phyloP scores from a whole-genome alignment of 164 flowering plant species.

The Liquidambar formosana region DNA sequence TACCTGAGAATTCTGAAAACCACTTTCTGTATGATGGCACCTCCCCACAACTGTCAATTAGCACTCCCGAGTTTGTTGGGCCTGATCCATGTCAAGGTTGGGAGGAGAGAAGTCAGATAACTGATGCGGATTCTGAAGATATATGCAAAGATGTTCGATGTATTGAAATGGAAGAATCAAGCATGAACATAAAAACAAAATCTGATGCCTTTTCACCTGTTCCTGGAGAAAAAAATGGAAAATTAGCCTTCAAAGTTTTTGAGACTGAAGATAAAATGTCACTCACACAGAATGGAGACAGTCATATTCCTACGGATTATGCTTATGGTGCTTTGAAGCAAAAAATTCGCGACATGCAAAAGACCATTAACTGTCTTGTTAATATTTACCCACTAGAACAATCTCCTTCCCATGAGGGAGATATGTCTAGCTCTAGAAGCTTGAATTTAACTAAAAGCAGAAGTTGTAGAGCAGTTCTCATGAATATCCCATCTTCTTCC shows the following conservation, averaged over 20 bases:
- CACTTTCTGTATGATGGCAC: slow-evolving; percentile 37
- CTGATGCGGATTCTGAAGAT: slow-evolving; percentile 38
- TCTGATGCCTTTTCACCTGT: slow-evolving; percentile 4
- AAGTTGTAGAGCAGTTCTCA: slow-evolving; percentile 55
- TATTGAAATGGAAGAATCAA: slow-evolving; percentile 47
- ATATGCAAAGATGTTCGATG: slow-evolving; percentile 71
- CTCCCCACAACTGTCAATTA: slow-evolving; percentile 25
- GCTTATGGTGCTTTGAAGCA: slow-evolving; percentile 32
- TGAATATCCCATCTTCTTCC: slow-evolving; percentile 18
- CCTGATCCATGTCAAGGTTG: slow-evolving; percentile 42
- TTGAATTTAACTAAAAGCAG: slow-evolving; percentile 44
- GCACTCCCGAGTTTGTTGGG: slow-evolving; percentile 37
- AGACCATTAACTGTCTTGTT: slow-evolving; percentile 33
- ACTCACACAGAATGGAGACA: slow-evolving; percentile 14
- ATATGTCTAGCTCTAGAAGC: slow-evolving; percentile 22
- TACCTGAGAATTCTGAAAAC: slow-evolving; percentile 38
- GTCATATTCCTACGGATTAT: slow-evolving; percentile 2
- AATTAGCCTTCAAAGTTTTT: slow-evolving; percentile 13
- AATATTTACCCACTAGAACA: slow-evolving; percentile 33
- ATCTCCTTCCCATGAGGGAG: slow-evolving; percentile 29
- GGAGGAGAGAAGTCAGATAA: slow-evolving; percentile 35
- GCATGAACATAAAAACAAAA: slow-evolving; percentile 17
- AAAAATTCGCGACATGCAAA: slow-evolving; percentile 41
- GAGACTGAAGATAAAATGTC: slow-evolving; percentile 1
- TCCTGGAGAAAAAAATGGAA: slow-evolving; percentile 29